phyloP scores from a whole-genome alignment of 2,329 filamentous ascomycete species.

The Verticillium alfalfae region DNA sequence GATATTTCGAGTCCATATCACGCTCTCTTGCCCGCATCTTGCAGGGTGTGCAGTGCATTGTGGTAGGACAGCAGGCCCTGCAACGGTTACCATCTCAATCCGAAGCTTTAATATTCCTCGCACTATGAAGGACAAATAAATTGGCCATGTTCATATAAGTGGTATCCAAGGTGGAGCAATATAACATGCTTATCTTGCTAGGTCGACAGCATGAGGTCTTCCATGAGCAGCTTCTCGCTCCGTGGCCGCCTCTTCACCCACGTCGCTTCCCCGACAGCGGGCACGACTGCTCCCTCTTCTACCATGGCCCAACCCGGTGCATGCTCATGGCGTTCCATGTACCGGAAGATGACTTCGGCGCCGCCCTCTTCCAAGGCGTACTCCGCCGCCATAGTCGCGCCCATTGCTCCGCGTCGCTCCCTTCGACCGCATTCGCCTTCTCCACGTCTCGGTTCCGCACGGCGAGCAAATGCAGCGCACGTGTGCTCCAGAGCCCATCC shows the following conservation, averaged over 20 bases:
- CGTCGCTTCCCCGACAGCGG: constrained; percentile 14
- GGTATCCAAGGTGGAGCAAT: too few species aligned
- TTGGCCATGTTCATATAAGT: background rate
- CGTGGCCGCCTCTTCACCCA: background rate
- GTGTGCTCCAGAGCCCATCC: constrained; percentile 24
- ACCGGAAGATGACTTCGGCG: constrained; percentile 22
- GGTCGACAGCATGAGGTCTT: background rate
- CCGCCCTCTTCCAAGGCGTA: constrained; percentile 27
- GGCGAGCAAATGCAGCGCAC: constrained; percentile 19
- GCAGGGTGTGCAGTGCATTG: too few species aligned
- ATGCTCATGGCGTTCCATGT: constrained; percentile 15
- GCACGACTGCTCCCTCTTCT: constrained; percentile 27
- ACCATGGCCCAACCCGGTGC: constrained; percentile 28
- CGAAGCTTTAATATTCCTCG: too few species aligned
- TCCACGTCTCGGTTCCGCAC: constrained; percentile 20
- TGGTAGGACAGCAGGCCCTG: too few species aligned
- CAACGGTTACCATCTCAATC: too few species aligned
- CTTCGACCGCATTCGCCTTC: constrained; percentile 18
- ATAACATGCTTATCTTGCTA: background rate
- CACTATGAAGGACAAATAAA: background rate
- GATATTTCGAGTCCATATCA: too few species aligned
- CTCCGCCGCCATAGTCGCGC: constrained; percentile 23
- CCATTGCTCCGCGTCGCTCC: constrained; percentile 23
- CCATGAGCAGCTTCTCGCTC: background rate
- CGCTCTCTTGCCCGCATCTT: too few species aligned